These are phyloP conservation scores for Solanum paucissectum DNA, from an alignment of 257 asterid species.

Conservation along the genomic window DNA sequence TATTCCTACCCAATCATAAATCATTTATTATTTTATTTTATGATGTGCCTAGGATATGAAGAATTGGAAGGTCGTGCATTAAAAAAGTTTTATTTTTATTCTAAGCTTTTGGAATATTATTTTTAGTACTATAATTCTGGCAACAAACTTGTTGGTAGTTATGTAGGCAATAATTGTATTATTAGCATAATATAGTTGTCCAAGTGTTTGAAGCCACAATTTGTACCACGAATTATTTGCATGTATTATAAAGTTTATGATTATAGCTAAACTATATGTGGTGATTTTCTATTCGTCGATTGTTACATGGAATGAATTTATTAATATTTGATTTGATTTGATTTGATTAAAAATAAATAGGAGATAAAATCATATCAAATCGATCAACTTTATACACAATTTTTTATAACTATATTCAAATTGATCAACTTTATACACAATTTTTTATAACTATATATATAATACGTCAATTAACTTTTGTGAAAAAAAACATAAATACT, in stretches of 20 bases:
- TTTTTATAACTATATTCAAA: too few species aligned
- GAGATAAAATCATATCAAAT: neutral
- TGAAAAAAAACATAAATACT: neutral
- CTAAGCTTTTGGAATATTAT: neutral
- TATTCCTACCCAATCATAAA: neutral
- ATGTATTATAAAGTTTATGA: neutral
- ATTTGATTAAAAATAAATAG: neutral
- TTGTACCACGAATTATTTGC: neutral
- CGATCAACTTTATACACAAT: neutral
- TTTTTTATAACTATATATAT: too few species aligned
- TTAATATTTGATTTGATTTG: neutral
- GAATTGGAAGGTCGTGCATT: neutral
- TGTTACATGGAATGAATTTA: neutral
- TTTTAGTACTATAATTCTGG: neutral
- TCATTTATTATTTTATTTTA: neutral
- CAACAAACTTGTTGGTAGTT: neutral
- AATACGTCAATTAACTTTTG: too few species aligned
- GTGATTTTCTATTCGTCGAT: neutral
- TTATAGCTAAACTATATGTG: neutral
- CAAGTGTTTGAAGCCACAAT: neutral
- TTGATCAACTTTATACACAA: too few species aligned
- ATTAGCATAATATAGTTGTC: neutral
- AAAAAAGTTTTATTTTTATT: neutral
- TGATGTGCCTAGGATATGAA: neutral
- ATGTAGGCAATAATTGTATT: neutral